Base-by-base conservation (phyloP, 2,329 filamentous ascomycete genomes). In the Tolypocladium endophyticum region DNA sequence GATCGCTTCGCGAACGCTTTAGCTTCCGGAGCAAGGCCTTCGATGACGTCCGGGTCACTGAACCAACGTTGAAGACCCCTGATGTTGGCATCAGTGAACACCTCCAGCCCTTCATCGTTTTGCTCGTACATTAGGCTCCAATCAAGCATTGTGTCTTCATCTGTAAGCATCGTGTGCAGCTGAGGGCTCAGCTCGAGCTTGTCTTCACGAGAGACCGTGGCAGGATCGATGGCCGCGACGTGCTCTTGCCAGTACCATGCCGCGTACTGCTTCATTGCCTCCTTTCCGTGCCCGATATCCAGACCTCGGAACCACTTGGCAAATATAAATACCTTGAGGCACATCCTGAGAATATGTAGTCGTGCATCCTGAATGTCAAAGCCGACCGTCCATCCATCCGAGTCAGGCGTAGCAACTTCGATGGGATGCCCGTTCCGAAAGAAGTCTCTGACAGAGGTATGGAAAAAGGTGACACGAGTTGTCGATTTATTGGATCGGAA, bases 181-280 rank as follows among this genome's bases (percentile, higher is more conserved):
- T 64, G 67, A 30, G 61, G 66, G 1, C 72, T 73, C 12, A 77
- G 66, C 5, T 67, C 64, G 1, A 65, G 65, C 61, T 74, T 77
- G 52, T 74, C 68, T 0, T 64, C 58, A 0, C 57, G 59, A 0
- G 68, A 61, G 0, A 75, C 64, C 0, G 61, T 61, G 0, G 61
- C 55, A 1, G 69, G 69, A 45, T 76, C 70, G 18, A 77, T 64
- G 0, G 68, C 69, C 0, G 69, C 69, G 16, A 76, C 58, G 62
- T 77, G 75, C 41, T 77, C 75, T 56, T 76, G 75, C 75, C 75
- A 77, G 59, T 77, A 77, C 75, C 75, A 76, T 0, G 75, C 74
- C 0, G 75, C 74, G 41, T 77, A 77, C 53, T 74, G 72, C 59
- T 67, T 72, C 25, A 74, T 70, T 0, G 72, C 66, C 8, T 70